These are phyloP conservation scores for Populus alba DNA, from an alignment of 345 rosid genomes.

Conservation along the genomic window DNA sequence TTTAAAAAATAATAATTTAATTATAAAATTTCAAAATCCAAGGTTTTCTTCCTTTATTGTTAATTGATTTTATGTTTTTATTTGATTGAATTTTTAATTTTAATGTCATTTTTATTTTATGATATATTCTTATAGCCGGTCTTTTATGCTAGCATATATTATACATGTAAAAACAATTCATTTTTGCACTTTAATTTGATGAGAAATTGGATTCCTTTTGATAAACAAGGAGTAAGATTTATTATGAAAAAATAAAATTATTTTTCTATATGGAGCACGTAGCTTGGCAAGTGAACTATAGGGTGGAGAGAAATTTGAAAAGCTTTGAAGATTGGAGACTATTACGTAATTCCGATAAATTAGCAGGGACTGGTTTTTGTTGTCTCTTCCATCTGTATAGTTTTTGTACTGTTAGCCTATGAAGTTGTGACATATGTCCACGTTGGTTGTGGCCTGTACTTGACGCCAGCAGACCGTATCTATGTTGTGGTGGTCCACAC, in stretches of 20 bases:
- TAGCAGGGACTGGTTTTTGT: not conserved
- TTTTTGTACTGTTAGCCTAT: not conserved
- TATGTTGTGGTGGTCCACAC: constrained; percentile 21
- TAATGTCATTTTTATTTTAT: no score
- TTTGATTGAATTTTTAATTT: not conserved
- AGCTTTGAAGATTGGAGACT: not conserved
- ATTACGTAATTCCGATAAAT: not conserved
- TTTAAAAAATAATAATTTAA: not conserved
- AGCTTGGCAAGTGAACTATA: not conserved
- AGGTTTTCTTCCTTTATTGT: not conserved
- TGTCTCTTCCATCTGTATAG: no score
- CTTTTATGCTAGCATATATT: not conserved
- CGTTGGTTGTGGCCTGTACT: constrained; percentile 19
- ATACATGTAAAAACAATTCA: not conserved
- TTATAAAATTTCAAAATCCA: no score
- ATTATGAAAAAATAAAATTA: not conserved
- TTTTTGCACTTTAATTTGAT: not conserved
- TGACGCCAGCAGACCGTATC: constrained; percentile 41
- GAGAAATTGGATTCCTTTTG: not conserved
- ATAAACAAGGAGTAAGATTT: no score
- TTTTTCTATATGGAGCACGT: not conserved
- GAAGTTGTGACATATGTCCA: constrained; percentile 4
- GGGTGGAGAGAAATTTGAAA: not conserved
- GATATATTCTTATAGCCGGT: no score
- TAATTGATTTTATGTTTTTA: not conserved